A percentile compares a stretch with the other conserved stretches of the same genome.
phyloP scores from a whole-genome alignment of 2,329 filamentous ascomycete genomes.

The Teratosphaeriaceae sp. region DNA sequence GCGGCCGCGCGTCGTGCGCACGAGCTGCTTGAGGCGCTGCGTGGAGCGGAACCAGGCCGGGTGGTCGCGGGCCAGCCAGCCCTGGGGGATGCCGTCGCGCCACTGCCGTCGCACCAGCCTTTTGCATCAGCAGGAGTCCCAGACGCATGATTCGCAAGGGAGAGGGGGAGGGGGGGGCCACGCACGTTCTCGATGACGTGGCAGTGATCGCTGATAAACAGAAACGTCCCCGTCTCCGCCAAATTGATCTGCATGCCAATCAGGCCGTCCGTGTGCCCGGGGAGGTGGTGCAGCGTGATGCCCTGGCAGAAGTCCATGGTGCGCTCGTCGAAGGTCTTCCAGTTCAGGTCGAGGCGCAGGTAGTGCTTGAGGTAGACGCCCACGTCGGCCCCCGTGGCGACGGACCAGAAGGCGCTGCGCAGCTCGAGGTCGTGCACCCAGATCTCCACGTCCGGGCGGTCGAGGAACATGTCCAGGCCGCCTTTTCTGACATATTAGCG shows the following conservation, averaged over 20 bases:
- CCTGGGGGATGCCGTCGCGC: constrained; percentile 30
- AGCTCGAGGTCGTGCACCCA: constrained; percentile 31
- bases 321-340: constrained; percentile 32
- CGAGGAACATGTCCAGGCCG: constrained; percentile 17
- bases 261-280: constrained; percentile 31
- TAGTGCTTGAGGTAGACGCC: constrained; percentile 31
- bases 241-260: constrained; percentile 33
- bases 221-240: constrained; percentile 26
- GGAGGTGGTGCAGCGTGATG: constrained; percentile 31
- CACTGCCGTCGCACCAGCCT: too few relatives aligned
- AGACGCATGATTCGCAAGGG: too few relatives aligned
- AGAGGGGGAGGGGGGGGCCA: too few relatives aligned
- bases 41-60: constrained; percentile 30
- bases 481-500: background rate
- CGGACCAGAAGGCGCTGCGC: constrained; percentile 27
- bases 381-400: constrained; percentile 30
- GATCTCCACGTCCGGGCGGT: constrained; percentile 29
- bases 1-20: constrained; percentile 23
- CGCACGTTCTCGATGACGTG: constrained; percentile 32
- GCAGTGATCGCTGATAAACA: constrained; percentile 31
- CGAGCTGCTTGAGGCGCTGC: constrained; percentile 27
- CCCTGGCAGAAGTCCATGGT: constrained; percentile 30
- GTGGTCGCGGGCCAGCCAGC: constrained; percentile 31
- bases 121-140: too few relatives aligned
- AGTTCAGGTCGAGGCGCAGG: constrained; percentile 29